A percentile compares a stretch with the other conserved stretches of the same genome.
Evolutionary conservation across 2,329 filamentous ascomycete species (phyloP).

Genomic region (Fusarium austroafricanum): DNA sequence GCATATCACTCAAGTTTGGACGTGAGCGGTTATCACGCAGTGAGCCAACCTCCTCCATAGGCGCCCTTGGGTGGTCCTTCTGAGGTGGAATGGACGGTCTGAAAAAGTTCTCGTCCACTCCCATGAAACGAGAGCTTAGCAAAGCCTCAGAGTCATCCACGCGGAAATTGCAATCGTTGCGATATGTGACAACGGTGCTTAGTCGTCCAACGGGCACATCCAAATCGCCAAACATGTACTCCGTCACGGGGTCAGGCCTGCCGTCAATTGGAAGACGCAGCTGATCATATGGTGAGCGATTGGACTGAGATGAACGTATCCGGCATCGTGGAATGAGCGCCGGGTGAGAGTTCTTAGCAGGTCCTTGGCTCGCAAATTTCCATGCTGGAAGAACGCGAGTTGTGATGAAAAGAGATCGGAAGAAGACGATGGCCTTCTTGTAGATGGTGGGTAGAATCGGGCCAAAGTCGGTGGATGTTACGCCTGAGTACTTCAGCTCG

Average conservation of each 20-base stretch:
- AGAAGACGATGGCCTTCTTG: constrained; percentile 96
- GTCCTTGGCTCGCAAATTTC: constrained; percentile 80
- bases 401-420: constrained; percentile 86
- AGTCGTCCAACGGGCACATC: constrained; percentile 89
- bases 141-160: constrained; percentile 92
- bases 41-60: constrained; percentile 74
- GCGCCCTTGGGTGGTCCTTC: constrained; percentile 51
- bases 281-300: constrained; percentile 70
- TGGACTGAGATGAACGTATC: constrained; percentile 72
- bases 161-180: constrained; percentile 89
- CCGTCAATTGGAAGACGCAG: constrained; percentile 61
- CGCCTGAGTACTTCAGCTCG: constrained; percentile 70
- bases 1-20: constrained; percentile 66
- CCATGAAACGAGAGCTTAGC: constrained; percentile 92
- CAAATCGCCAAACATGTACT: constrained; percentile 84
- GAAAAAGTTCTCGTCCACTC: constrained; percentile 88
- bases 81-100: constrained; percentile 77
- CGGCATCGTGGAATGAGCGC: constrained; percentile 83
- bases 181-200: constrained; percentile 83
- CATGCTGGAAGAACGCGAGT: constrained; percentile 86
- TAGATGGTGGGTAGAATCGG: constrained; percentile 85
- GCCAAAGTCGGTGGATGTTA: constrained; percentile 69
- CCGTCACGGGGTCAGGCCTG: constrained; percentile 65
- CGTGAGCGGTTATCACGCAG: constrained; percentile 72
- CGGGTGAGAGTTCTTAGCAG: constrained; percentile 76